phyloP scores from a whole-genome alignment of 306 rosid genomes.

The Lathyrus tuberosus region DNA sequence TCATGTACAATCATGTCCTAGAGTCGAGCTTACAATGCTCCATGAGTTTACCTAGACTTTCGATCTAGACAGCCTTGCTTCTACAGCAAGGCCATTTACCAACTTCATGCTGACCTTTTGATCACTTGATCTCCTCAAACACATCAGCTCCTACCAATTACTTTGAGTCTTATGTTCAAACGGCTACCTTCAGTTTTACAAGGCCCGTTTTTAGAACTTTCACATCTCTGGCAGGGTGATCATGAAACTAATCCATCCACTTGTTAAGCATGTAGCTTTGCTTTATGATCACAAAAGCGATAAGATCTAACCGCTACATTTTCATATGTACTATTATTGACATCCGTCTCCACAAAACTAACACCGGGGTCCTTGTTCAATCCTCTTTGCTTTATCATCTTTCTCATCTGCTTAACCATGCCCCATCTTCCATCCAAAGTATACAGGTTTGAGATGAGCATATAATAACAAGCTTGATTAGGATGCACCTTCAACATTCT shows the following conservation, averaged over 20 bases:
- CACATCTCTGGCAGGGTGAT: no score
- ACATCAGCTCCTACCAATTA: no score
- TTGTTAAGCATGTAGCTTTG: constrained; percentile 42
- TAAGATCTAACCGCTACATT: constrained; percentile 44
- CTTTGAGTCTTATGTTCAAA: no score
- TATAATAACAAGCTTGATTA: constrained; percentile 66
- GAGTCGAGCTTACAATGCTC: background rate
- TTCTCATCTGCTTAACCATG: constrained; percentile 69
- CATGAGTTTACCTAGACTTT: background rate
- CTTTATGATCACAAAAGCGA: constrained; percentile 42
- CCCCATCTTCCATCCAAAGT: constrained; percentile 89
- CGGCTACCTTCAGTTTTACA: no score
- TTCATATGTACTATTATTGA: constrained; percentile 31
- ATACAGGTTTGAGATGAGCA: constrained; percentile 73
- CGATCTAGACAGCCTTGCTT: constrained; percentile 7
- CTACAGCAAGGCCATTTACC: background rate
- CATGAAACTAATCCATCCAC: no score
- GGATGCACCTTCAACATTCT: constrained; percentile 74
- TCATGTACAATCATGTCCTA: no score
- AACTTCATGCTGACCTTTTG: background rate
- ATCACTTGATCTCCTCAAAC: no score
- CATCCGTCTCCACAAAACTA: constrained; percentile 64
- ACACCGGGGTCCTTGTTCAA: constrained; percentile 65
- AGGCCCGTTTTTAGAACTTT: no score
- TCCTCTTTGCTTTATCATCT: constrained; percentile 65